Conservation (phyloP, 345 rosid genomes). For the Conringia planisiliqua region DNA sequence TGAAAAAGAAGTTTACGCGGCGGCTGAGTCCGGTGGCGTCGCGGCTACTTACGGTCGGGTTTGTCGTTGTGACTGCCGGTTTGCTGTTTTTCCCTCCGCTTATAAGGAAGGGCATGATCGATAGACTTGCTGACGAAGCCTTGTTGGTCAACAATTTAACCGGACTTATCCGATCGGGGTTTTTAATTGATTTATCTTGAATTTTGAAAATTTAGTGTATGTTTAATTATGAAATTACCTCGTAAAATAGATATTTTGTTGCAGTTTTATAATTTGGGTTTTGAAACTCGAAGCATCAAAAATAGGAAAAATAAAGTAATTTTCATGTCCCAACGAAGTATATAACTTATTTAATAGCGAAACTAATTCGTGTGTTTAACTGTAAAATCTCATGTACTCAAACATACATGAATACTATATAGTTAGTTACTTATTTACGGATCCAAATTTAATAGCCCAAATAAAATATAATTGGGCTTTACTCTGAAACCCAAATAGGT, state of each 20-base stretch:
- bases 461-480: background rate
- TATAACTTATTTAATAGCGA: too few relatives aligned
- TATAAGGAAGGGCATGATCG: constrained; percentile 14
- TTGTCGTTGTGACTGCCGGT: constrained; percentile 29
- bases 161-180: background rate
- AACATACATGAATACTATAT: too few relatives aligned
- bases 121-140: constrained; percentile 10
- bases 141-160: background rate
- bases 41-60: constrained; percentile 32
- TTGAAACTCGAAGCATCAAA: too few relatives aligned
- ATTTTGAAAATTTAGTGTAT: background rate
- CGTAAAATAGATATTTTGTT: background rate
- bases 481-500: background rate
- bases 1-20: constrained; percentile 9
- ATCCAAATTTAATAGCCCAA: background rate
- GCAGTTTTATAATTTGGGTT: background rate
- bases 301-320: too few relatives aligned
- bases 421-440: too few relatives aligned
- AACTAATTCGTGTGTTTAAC: too few relatives aligned
- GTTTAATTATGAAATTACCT: too few relatives aligned
- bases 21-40: constrained; percentile 15
- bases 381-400: too few relatives aligned
- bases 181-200: background rate
- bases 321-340: too few relatives aligned
- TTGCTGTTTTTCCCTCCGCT: constrained; percentile 45